Base-by-base conservation (phyloP, 208 protist genomes). In the Kentomonas sorsogonicus region DNA sequence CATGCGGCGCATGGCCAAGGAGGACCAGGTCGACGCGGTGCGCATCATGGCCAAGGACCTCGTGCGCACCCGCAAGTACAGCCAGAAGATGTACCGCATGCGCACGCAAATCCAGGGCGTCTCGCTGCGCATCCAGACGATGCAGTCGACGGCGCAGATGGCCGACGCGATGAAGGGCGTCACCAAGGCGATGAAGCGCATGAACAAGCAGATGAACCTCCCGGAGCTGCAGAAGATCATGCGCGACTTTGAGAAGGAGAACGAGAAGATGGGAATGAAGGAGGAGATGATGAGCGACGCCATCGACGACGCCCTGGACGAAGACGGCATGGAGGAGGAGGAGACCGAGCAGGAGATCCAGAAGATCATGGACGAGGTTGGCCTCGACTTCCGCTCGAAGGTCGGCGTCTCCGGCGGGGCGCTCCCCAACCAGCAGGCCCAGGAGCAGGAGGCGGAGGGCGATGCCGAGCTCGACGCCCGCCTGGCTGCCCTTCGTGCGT, bases 41-140 rank as follows among this genome's bases (percentile, higher is more conserved):
- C 93, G 96, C 60, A 98, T 99, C 69, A 98, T 98, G 94, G 98
- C 98, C 1, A 96, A 97, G 56, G 98, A 99, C 68, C 78, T 99
- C 9, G 98, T 99, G 6, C 89, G 98, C 36, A 99, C 96, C 20
- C 86, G 97, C 31, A 88, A 84, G 34, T 94, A 98, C 62, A 82
- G 86, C 62, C 84, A 95, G 53, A 98, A 98, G 80, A 96, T 99
- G 73, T 98, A 98, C 72, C 87, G 92, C 68, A 99, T 99, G 97
- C 90, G 94, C 23, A 91, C 96, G 22, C 94, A 99, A 65, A 89
- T 99, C 43, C 96, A 98, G 70, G 95, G 97, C 18, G 93, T 99
- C 18, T 77, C 85, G 16, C 70, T 99, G 27, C 89, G 93, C 54
- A 94, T 99, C 39, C 93, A 96, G 63, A 97, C 95, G 30, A 90